Evolutionary conservation across 352 stramenopile species (phyloP), one percentile per base, ranked within the genome.

Genomic region (Globisporangium orthogonon): DNA sequence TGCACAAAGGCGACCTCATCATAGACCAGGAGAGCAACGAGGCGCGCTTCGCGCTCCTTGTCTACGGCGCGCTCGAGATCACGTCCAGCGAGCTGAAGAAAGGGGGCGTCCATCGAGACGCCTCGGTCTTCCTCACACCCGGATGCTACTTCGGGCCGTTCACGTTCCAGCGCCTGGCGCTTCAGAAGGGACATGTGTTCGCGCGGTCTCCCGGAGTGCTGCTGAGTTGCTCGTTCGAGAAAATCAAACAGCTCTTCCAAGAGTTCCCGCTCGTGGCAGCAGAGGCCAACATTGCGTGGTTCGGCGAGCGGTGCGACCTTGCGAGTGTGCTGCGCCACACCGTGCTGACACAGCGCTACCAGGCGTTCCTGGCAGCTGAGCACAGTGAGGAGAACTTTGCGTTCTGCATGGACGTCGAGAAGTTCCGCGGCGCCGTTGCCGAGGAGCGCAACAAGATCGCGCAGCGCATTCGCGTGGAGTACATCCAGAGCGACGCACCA

Each of bases 311-410:
- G 2, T 89, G 78, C 33, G 78, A 90, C 47, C 67, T 92, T 29
- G 69, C 65, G 2, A 83, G 78, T 13, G 71, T 92, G 4, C 58
- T 92, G 44, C 70, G 69, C 2, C 82, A 92, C 52, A 71, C 64
- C 0, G 60, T 82, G 7, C 70, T 89, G 18, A 86, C 68, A 1
- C 59, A 87, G 45, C 74, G 76, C 4, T 89, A 88, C 56, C 69
- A 80, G 50, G 56, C 74, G 0, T 92, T 92, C 48, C 65, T 89
- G 0, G 70, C 84, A 52, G 70, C 79, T 4, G 82, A 92, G 52
- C 81, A 90, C 50, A 90, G 79, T 14, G 82, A 90, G 41, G 82
- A 92, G 49, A 92, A 92, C 55, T 89, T 85, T 44, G 65, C 74
- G 28, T 92, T 92, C 49, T 87, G 80, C 47, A 61, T 86, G 29